phyloP scores from a whole-genome alignment of 129 eudicot genomes.

The Lactuca sativa region DNA sequence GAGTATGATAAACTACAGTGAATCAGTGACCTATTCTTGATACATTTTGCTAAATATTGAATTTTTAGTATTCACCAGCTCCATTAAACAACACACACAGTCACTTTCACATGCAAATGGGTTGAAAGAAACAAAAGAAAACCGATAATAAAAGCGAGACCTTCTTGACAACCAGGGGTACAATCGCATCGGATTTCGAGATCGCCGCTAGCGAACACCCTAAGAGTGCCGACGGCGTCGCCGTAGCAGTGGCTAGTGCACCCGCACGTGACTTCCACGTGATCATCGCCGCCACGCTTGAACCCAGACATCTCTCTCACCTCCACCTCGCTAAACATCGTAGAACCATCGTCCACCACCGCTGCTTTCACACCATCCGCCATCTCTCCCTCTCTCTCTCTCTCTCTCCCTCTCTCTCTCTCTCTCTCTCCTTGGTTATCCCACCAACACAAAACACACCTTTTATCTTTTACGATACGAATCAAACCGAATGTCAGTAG shows the following conservation, averaged over 20 bases:
- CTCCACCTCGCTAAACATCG: conserved; percentile 68
- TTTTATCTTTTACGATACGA: conserved; percentile 1
- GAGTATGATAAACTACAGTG: neutral
- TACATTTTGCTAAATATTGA: neutral
- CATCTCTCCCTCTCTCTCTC: conserved; percentile 14
- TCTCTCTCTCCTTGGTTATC: neutral
- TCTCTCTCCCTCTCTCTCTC: too few species aligned
- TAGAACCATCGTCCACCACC: conserved; percentile 24
- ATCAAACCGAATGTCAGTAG: conserved; percentile 5
- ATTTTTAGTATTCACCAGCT: neutral
- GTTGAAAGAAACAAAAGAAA: neutral
- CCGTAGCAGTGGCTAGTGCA: conserved; percentile 78
- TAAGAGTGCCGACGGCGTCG: conserved; percentile 74
- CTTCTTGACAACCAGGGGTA: conserved; percentile 78
- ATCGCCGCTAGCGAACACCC: conserved; percentile 59
- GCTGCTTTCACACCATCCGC: conserved; percentile 15
- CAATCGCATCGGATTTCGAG: conserved; percentile 72
- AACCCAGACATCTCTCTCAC: conserved; percentile 60
- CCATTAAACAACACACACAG: conserved; percentile 9
- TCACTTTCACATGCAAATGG: conserved; percentile 35
- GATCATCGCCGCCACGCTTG: conserved; percentile 43
- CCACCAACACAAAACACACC: neutral
- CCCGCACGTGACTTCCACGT: conserved; percentile 79
- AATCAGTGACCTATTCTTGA: neutral
- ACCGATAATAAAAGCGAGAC: conserved; percentile 22